Conservation (phyloP, 1,284 basidiomycete genomes). For the Puccinia triticina region DNA sequence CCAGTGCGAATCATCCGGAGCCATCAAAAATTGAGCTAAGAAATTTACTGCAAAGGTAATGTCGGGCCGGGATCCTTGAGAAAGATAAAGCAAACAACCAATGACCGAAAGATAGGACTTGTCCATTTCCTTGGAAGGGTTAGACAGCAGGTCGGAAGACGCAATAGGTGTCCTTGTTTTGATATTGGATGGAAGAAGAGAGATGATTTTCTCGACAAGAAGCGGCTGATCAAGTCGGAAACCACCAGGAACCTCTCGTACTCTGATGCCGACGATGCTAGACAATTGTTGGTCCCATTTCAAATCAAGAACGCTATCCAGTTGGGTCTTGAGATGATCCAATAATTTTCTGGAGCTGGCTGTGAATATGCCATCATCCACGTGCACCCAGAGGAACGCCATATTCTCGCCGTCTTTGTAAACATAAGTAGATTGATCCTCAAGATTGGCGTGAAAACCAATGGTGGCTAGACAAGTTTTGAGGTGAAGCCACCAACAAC, state of each 20-base stretch:
- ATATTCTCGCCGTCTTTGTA: no score
- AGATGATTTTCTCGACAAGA: not conserved
- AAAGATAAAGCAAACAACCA: not conserved
- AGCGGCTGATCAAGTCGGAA: not conserved
- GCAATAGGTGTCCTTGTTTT: not conserved
- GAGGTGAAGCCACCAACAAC: not conserved
- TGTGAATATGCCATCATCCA: no score
- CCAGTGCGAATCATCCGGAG: not conserved
- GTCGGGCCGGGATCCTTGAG: not conserved
- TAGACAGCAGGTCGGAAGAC: no score
- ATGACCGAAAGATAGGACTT: not conserved
- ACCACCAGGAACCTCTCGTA: not conserved
- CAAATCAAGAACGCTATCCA: no score
- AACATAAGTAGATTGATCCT: no score
- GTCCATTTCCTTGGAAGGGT: no score
- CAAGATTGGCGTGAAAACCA: no score
- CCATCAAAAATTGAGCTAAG: not conserved
- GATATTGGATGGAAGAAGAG: not conserved
- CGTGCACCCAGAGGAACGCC: no score
- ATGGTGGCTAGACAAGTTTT: not conserved
- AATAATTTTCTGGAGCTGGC: no score
- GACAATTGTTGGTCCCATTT: not conserved
- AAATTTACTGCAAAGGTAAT: not conserved
- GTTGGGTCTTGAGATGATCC: no score
- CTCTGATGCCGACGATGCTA: slow-evolving; percentile 1